Percentiles rank a stretch among this genome's conserved stretches.
phyloP scores from a whole-genome alignment of 768 basidiomycete species.

The Russula ochroleuca region DNA sequence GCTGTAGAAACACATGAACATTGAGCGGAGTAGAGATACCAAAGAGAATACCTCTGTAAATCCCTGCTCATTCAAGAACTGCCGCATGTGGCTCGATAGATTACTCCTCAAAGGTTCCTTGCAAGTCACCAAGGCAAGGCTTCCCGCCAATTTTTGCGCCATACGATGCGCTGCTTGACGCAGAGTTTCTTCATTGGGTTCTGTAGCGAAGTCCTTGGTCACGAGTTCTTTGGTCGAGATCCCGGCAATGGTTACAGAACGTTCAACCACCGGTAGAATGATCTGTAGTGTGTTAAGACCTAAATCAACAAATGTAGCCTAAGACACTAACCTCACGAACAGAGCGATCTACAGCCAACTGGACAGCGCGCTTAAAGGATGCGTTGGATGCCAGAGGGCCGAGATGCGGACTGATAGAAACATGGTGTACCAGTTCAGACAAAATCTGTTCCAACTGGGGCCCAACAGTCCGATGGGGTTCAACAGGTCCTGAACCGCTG shows the following conservation, averaged over 20 bases:
- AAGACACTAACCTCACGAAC: constrained; percentile 76
- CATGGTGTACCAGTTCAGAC: constrained; percentile 59
- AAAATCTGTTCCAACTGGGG: constrained; percentile 82
- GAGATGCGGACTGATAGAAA: constrained; percentile 75
- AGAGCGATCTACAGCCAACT: constrained; percentile 87
- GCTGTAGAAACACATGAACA: constrained; percentile 33
- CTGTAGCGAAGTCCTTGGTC: constrained; percentile 92
- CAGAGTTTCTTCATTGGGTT: constrained; percentile 84
- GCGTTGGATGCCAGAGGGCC: constrained; percentile 71
- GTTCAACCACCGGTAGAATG: constrained; percentile 94
- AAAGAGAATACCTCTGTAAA: constrained; percentile 66
- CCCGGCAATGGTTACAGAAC: constrained; percentile 96
- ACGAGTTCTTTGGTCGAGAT: constrained; percentile 96
- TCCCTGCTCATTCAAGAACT: constrained; percentile 77
- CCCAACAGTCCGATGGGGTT: constrained; percentile 62
- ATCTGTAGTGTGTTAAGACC: constrained; percentile 48
- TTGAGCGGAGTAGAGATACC: constrained; percentile 21
- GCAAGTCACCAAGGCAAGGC: constrained; percentile 94
- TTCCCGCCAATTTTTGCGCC: constrained; percentile 96
- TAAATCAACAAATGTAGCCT: neutral
- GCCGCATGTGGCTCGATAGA: constrained; percentile 83
- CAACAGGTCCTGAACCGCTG: constrained; percentile 55
- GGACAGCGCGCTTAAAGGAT: constrained; percentile 84
- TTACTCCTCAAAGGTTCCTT: constrained; percentile 95
- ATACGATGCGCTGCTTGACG: constrained; percentile 90